Evolutionary conservation across 441 rosid genomes (phyloP).

Genomic region (Mallotus japonicus): DNA sequence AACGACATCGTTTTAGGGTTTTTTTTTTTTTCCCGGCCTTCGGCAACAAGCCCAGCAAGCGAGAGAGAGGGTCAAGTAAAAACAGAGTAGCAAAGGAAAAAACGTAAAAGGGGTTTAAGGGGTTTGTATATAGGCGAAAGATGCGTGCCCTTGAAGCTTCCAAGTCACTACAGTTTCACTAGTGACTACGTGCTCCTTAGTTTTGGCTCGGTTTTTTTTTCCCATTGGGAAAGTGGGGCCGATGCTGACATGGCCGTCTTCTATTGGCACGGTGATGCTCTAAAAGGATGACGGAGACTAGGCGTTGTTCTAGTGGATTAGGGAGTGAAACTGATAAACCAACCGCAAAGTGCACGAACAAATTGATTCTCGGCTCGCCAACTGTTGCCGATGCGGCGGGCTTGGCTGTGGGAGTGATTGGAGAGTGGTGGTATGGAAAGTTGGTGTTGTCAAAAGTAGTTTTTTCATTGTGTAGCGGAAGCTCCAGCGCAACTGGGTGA

Average conservation of each 20-base stretch:
- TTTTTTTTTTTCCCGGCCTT: background rate
- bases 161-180: background rate
- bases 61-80: background rate
- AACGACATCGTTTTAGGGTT: slow-evolving; percentile 16
- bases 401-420: background rate
- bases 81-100: slow-evolving; percentile 1
- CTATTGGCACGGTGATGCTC: slow-evolving; percentile 7
- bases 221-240: background rate
- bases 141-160: slow-evolving; percentile 27
- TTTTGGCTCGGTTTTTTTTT: no score
- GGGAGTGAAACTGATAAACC: background rate
- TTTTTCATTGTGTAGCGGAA: background rate
- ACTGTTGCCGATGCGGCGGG: background rate
- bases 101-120: background rate
- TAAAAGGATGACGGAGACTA: background rate
- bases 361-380: background rate
- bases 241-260: slow-evolving; percentile 14
- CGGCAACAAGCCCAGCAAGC: slow-evolving; percentile 4
- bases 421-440: background rate
- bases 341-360: background rate
- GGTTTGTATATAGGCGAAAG: slow-evolving; percentile 11
- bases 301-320: background rate
- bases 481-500: background rate
- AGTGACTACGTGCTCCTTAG: background rate
- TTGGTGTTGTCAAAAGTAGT: background rate